Evolutionary conservation across 2,329 filamentous ascomycete species (phyloP), one percentile per base, ranked within the genome.

Genomic region (Colletotrichum euphorbiae): DNA sequence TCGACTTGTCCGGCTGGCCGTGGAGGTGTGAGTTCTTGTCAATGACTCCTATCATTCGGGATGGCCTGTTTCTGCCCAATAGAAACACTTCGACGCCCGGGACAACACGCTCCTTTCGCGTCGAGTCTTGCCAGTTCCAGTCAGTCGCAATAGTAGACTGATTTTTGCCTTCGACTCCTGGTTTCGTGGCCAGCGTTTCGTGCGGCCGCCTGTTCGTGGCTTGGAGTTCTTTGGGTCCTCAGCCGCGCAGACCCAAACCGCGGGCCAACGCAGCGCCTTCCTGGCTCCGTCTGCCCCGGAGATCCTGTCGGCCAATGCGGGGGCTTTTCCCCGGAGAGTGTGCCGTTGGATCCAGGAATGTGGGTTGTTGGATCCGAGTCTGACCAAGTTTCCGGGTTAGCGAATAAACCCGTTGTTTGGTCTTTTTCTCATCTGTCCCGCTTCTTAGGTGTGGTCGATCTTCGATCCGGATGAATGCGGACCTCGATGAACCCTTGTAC

Each of bases 101-200:
- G 5, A 15, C 24, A 28, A 28, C 36, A 31, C 38, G 54, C 38
- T 54, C 21, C 38, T 42, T n/a, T 54, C 31, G 8, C n/a, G 31
- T 31, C 50, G 31, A 38, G 36, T 38, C 36, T 38, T 13, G 11
- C 13, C 36, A 15, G 11, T 38, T 12, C 13, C 11, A 8, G 28
- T 28, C 28, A 24, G 31, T 19, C 8, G 31, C 4, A 21, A 54
- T 40, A 11, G 51, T 28, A 21, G 11, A 38, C 50, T 45, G 11
- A 60, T 64, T 40, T 51, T 45, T 21, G 51, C 19, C 28, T 67
- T 40, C 38, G 11, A 2, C 59, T 57, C 64, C 51, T 45, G 40
- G 51, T 46, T 63, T 67, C 59, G 40, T 38, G 57, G 59, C 38
- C 45, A 3, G 19, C 46, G 64, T 67, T 64, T 57, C 64, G 64